Percentiles rank a stretch among this genome's conserved stretches.
Evolutionary conservation across 805 yeast species (phyloP).

Genomic region (Zygoascus bituminiphila): DNA sequence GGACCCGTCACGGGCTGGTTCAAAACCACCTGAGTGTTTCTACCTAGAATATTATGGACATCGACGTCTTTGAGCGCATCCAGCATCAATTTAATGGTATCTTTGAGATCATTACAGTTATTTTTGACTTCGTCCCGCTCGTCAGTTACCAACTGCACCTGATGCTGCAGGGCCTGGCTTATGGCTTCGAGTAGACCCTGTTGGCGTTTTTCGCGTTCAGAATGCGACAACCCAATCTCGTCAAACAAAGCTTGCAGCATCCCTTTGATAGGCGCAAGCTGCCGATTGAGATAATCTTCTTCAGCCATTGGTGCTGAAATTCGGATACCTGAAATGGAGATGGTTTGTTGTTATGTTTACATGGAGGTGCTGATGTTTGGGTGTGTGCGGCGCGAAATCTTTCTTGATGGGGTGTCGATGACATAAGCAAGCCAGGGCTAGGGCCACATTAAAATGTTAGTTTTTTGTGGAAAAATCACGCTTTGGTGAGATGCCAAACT

Average conservation of each 20-base stretch:
- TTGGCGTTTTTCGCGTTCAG: slow-evolving; percentile 22
- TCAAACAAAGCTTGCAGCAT: slow-evolving; percentile 23
- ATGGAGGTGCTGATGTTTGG: not conserved
- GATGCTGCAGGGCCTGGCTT: slow-evolving; percentile 23
- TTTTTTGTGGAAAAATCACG: too few relatives aligned
- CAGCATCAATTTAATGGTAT: slow-evolving; percentile 18
- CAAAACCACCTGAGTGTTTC: slow-evolving; percentile 3
- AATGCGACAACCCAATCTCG: slow-evolving; percentile 17
- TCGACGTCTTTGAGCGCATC: slow-evolving; percentile 17
- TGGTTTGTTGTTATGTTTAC: not conserved
- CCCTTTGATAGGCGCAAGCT: slow-evolving; percentile 19
- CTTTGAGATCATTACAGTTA: slow-evolving; percentile 19
- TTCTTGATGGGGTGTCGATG: too few relatives aligned
- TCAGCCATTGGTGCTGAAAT: too few relatives aligned
- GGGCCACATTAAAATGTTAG: too few relatives aligned
- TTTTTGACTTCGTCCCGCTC: slow-evolving; percentile 21
- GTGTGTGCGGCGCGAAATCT: not conserved
- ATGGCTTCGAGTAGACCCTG: slow-evolving; percentile 21
- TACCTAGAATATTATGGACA: slow-evolving; percentile 8
- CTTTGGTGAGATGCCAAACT: too few relatives aligned
- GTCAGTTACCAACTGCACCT: slow-evolving; percentile 20
- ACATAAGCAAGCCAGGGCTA: too few relatives aligned
- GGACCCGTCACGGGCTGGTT: slow-evolving; percentile 20
- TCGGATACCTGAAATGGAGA: too few relatives aligned
- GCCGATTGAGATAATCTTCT: not conserved